Base-by-base conservation (phyloP, 305 asterid species). In the Solanum hybrid region DNA sequence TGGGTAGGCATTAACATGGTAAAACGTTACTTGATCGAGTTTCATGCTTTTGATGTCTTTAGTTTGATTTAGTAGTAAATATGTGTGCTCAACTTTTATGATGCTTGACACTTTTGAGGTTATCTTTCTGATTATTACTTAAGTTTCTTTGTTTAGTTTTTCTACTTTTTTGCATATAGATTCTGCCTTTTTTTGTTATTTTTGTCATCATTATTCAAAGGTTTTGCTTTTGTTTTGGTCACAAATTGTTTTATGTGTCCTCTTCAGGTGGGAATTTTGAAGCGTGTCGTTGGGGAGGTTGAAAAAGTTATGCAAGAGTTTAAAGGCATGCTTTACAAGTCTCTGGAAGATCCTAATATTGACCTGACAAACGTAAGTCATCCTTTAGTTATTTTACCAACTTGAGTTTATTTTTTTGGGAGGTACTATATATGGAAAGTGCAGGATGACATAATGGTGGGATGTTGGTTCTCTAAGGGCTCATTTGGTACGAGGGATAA, bases 281-380 rank as follows among this genome's bases (percentile, higher is more conserved):
- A 96, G 91, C 98, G 99, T 89, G 99, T 98, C 57, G 96, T 98
- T 81, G 99, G 97, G 95, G 99, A 98, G 94, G 98, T 98, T 92
- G 99, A 98, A 93, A 98, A 97, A 89, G 99, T 98, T 75, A 96
- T 98, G 96, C 97, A 92, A 89, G 99, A 97, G 94, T 98, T 98
- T 94, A 96, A 96, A 93, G 95, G 95, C 93, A 96, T 93, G 96
- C 99, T 97, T 89, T 95, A 95, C 93, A 95, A 94, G 92, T 92
- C 98, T 95, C 95, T 98, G 98, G 98, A 96, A 94, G 99, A 97
- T 94, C 99, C 98, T 37, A 93, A 94, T 90, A 92, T 97, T 92
- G 99, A 98, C 92, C 94, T 95, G 80, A 93, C 99, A 90, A 97
- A 91, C 93, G 99, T 98, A 94, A 95, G 88, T 22, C 88, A 57